Conservation (phyloP, 2,329 filamentous ascomycete genomes). For the Cercospora brassicicola region DNA sequence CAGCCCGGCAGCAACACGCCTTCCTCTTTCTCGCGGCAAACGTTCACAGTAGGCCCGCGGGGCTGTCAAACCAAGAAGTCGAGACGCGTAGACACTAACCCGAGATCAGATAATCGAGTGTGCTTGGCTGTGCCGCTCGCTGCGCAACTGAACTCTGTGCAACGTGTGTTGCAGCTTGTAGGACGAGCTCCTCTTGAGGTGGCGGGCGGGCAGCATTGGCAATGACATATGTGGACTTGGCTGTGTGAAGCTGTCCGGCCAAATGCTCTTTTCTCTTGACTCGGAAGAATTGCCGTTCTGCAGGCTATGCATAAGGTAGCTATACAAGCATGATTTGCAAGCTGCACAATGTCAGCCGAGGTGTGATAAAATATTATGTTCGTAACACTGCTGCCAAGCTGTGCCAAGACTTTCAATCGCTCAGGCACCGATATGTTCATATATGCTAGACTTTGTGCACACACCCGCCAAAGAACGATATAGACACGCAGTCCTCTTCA, state of each 20-base stretch:
- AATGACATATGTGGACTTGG: conserved; percentile 3
- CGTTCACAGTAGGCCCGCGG: background rate
- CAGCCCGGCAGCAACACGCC: too few species aligned
- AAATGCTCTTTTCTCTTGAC: background rate
- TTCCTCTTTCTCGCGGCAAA: background rate
- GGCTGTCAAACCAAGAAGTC: background rate
- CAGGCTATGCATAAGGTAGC: background rate
- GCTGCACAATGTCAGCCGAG: background rate
- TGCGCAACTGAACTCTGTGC: background rate
- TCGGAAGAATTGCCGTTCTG: background rate
- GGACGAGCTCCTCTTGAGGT: background rate
- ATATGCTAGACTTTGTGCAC: background rate
- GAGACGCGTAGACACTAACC: conserved; percentile 2
- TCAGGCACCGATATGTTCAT: background rate
- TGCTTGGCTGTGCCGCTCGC: background rate
- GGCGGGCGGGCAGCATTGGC: conserved; percentile 8
- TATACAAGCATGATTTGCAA: background rate
- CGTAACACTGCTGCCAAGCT: background rate
- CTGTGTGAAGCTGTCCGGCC: background rate
- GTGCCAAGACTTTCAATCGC: background rate
- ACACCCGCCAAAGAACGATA: background rate
- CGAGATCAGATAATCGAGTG: background rate
- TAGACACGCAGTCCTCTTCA: background rate
- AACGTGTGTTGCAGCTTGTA: background rate
- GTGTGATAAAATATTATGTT: background rate